Conservation (phyloP, 73 alveolate genomes). For the Paramecium octaurelia region DNA sequence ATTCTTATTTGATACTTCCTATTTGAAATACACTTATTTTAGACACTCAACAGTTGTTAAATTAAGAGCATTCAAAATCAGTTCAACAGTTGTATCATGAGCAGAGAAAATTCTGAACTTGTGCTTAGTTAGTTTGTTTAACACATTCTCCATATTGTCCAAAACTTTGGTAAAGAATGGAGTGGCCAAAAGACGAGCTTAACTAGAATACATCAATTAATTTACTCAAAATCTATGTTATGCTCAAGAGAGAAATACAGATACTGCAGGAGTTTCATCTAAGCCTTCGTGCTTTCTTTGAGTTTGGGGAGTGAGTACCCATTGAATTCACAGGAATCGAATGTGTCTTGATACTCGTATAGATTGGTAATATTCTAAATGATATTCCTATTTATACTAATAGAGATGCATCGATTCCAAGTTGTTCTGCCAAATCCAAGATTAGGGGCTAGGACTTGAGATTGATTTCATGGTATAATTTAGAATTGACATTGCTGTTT, state of each 20-base stretch:
- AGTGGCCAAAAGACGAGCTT: background rate
- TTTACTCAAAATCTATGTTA: background rate
- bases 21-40: slow-evolving; percentile 30
- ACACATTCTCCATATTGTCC: background rate
- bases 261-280: background rate
- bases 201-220: background rate
- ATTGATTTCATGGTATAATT: background rate
- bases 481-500: background rate
- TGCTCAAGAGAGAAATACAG: background rate
- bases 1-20: background rate
- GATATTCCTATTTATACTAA: background rate
- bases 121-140: background rate
- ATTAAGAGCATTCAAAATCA: slow-evolving; percentile 30
- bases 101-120: background rate
- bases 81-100: background rate
- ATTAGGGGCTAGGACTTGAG: background rate
- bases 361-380: background rate
- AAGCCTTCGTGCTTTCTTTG: background rate
- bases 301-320: background rate
- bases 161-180: background rate
- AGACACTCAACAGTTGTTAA: slow-evolving; percentile 51
- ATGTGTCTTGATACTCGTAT: slow-evolving; percentile 16
- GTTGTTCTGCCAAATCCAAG: background rate
- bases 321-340: background rate
- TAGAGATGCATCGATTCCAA: background rate